Evolutionary conservation across 129 eudicot species (phyloP), one percentile per base, ranked within the genome.

Genomic region (Flaveria linearis): DNA sequence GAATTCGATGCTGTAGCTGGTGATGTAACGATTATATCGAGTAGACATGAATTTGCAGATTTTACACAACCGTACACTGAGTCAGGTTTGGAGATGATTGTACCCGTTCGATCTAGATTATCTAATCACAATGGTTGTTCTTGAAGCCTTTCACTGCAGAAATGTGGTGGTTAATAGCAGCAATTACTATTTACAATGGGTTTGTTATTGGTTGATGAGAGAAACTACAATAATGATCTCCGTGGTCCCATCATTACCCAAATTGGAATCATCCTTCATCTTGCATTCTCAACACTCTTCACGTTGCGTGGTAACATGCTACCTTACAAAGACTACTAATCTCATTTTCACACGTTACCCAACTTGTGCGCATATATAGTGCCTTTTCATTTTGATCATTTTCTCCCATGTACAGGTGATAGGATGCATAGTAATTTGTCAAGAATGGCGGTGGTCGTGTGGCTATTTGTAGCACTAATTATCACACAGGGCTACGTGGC

Each of bases 401-500:
- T 7, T 55, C 43, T 50, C n/a, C 11, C 2, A 1, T 70, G 25
- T 36, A 45, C 42, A 86, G 91, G 88, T 7, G 89, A 80, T 61
- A 82, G 66, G 30, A 50, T 82, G 16, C 77, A 73, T 57, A 86
- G 91, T 73, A 86, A 82, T 73, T 73, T 86, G 69, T 82, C 88
- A 49, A 71, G 88, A 60, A 72, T 86, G 80, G 84, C 87, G 6
- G 52, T 76, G 9, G 77, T 84, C 13, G 73, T 84, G 20, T 89
- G 95, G 95, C 72, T 89, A 1, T 84, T 89, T 18, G 91, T 86
- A 82, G 87, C 87, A 0, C 42, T 84, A n/a, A 66, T 86, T 68
- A 70, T 86, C 67, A 84, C 86, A 4, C 87, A 80, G 30, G 86
- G 89, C 73, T 89, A 89, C 53, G 86, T 91, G 26, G 95, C 95